Evolutionary conservation across 306 rosid species (phyloP), one percentile per base, ranked within the genome.

Genomic region (Boehmeria nivea): DNA sequence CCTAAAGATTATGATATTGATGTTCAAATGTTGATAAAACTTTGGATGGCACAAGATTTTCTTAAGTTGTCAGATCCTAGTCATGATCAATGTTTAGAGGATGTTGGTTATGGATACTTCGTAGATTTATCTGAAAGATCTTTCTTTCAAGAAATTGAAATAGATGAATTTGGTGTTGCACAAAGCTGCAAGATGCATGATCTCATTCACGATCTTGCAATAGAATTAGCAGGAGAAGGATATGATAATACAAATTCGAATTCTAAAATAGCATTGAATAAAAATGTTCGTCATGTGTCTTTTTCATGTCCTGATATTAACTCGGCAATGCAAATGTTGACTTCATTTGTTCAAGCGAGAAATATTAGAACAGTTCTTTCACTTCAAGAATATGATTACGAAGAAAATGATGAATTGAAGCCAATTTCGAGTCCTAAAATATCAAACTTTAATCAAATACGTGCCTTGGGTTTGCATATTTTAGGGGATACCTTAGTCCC

Each of bases 201-300:
- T 8, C 21, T 54, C 43, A 54, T 54, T 13, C 60, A 54, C 19
- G 49, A 38, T 13, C 36, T 57, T 21, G 61, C 61, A 18, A 12
- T 33, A 0, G 6, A 7, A 34, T 40, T 54, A 21, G 44, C 26
- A 16, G 36, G 36, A 31, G 8, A 31, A 31, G 36, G 9, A 31
- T 31, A 31, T 31, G 36, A 6, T 31, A 31, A 4, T 31, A 10
- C 8, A 31, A 31, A 31, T 31, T 31, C 8, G 36, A 31, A 31
- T 31, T 10, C 36, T 10, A 10, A 31, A 10, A 10, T 4, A 31
- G 36, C 9, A 6, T 4, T 31, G 5, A 3, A 14, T 2, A 6
- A 20, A 11, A 38, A 14, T 3, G 22, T 31, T 20, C 47, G 20
- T 56, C 61, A 56, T 36, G 28, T 39, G 24, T 19, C 49, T 1